Percentiles rank a stretch among this genome's conserved stretches.
These are phyloP conservation scores for Septoria linicola DNA, from an alignment of 2,329 filamentous ascomycete genomes.

Conservation along the genomic window DNA sequence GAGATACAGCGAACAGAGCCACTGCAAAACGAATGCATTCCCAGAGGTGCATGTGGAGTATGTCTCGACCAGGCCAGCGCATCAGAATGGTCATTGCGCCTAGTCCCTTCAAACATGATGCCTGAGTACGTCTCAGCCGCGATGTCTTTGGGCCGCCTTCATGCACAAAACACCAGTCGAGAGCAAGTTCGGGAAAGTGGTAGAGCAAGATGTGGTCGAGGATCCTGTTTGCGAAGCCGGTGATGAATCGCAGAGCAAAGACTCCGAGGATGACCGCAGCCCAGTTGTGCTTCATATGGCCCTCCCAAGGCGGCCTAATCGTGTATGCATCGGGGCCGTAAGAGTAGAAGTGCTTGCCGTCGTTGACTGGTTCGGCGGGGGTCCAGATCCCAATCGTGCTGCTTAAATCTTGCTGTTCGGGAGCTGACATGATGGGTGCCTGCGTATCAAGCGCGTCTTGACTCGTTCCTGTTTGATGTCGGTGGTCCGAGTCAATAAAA, in stretches of 20 bases:
- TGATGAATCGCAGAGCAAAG: neutral
- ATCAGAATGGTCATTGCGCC: neutral
- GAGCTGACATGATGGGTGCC: neutral
- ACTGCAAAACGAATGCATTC: neutral
- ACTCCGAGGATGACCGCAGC: neutral
- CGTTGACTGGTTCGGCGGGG: no score
- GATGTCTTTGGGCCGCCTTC: neutral
- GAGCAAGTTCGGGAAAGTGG: neutral
- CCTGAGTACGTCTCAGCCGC: neutral
- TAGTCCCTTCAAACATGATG: neutral
- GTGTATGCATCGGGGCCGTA: neutral
- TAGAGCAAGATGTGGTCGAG: constrained; percentile 1
- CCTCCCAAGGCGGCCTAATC: neutral
- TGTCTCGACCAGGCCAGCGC: constrained; percentile 4
- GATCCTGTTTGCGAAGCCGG: neutral
- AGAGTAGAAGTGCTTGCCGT: neutral
- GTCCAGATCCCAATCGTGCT: neutral
- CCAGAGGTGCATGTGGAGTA: neutral
- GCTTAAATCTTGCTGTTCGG: neutral
- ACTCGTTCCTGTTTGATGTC: no score
- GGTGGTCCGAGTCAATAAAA: neutral
- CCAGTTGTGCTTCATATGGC: neutral
- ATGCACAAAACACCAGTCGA: neutral
- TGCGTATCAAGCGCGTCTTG: no score
- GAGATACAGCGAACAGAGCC: neutral